Evolutionary conservation across 192 early-diverging fungal species (phyloP).

Genomic region (Entrophospora sp.): DNA sequence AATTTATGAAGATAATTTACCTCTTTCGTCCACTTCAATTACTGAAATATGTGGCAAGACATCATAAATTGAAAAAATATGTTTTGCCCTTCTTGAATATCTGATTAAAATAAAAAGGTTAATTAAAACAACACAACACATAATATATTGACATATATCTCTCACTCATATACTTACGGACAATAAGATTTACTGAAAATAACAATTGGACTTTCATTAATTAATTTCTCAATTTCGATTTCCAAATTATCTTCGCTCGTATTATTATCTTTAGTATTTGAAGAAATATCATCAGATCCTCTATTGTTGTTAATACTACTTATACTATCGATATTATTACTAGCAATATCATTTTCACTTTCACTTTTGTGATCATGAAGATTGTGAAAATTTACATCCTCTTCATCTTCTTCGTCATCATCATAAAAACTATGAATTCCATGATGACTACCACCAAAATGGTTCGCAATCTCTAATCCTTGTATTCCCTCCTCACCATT

Average conservation of each 20-base stretch:
- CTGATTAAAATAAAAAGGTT: background rate
- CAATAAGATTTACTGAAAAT: slow-evolving; percentile 12
- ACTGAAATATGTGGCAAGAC: background rate
- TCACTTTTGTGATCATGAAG: background rate
- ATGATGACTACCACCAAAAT: background rate
- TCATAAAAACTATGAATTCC: background rate
- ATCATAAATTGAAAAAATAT: slow-evolving; percentile 5
- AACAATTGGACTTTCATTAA: slow-evolving; percentile 4
- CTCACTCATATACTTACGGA: slow-evolving; percentile 7
- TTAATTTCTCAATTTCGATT: slow-evolving; percentile 4
- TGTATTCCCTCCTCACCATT: slow-evolving; percentile 18
- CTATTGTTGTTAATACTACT: background rate
- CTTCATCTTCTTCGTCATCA: background rate
- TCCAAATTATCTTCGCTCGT: background rate
- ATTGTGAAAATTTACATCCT: background rate
- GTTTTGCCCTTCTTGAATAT: slow-evolving; percentile 5
- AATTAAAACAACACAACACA: background rate
- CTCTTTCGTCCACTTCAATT: slow-evolving; percentile 10
- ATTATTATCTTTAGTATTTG: background rate
- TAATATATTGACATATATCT: background rate
- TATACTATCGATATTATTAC: no score
- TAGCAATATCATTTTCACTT: background rate
- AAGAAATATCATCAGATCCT: background rate
- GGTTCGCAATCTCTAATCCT: slow-evolving; percentile 5
- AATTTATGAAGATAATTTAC: background rate